These are phyloP conservation scores for Artemisia annua DNA, from an alignment of 129 eudicot genomes.

Conservation along the genomic window DNA sequence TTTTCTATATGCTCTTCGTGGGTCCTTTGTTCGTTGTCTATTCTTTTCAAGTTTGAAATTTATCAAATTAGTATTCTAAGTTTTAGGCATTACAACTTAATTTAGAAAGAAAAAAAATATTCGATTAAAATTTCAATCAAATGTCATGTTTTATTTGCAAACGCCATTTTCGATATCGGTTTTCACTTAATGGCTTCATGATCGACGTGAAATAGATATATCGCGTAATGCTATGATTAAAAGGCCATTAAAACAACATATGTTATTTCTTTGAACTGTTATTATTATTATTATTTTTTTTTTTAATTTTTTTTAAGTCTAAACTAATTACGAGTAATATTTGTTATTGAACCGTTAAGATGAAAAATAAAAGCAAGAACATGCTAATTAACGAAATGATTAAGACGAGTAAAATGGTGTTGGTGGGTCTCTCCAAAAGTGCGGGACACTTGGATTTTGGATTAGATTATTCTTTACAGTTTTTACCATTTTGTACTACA, in stretches of 20 bases:
- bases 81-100: too few species aligned
- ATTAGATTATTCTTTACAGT: constrained; percentile 9
- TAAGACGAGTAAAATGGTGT: constrained; percentile 32
- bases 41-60: background rate
- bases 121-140: too few species aligned
- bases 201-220: too few species aligned
- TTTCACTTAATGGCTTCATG: too few species aligned
- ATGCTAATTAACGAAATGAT: constrained; percentile 36
- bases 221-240: too few species aligned
- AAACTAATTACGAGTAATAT: background rate
- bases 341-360: constrained; percentile 26
- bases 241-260: too few species aligned
- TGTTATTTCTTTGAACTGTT: too few species aligned
- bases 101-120: too few species aligned
- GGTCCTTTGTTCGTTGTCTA: constrained; percentile 3
- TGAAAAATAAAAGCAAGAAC: constrained; percentile 25
- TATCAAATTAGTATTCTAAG: background rate
- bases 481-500: constrained; percentile 11
- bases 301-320: too few species aligned
- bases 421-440: constrained; percentile 45
- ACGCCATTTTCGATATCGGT: too few species aligned
- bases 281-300: too few species aligned
- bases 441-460: constrained; percentile 36
- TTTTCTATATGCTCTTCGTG: constrained; percentile 28
- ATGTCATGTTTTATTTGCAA: too few species aligned